Percentiles rank a stretch among this genome's conserved stretches.
Evolutionary conservation across 2,329 filamentous ascomycete species (phyloP).

Genomic region (Trichoderma afroharzianum): DNA sequence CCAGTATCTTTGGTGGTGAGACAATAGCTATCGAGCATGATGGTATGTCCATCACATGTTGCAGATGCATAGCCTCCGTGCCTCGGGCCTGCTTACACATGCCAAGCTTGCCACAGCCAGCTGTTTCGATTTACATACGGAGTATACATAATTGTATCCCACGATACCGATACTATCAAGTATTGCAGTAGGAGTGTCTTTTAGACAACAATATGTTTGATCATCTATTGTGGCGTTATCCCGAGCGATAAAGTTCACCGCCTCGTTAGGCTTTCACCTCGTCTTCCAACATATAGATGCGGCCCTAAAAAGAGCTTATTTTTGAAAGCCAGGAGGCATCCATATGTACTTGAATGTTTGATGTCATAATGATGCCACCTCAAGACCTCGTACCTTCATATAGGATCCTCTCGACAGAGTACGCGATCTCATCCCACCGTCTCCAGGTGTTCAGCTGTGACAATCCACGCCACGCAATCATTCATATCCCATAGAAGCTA

Average conservation of each 20-base stretch:
- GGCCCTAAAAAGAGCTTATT: background rate
- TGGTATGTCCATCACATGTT: background rate
- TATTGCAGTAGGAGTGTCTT: background rate
- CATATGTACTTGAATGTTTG: background rate
- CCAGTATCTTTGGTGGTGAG: background rate
- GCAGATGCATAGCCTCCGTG: background rate
- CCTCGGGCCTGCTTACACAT: background rate
- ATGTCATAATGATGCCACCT: constrained; percentile 13
- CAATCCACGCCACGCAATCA: background rate
- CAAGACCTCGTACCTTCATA: background rate
- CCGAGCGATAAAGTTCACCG: background rate
- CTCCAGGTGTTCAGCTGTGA: background rate
- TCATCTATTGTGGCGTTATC: background rate
- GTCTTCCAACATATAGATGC: background rate
- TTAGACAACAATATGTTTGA: background rate
- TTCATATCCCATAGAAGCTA: background rate
- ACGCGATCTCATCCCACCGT: background rate
- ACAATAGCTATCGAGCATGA: background rate
- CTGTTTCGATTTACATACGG: background rate
- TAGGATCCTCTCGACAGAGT: background rate
- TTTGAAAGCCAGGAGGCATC: background rate
- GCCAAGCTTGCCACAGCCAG: background rate
- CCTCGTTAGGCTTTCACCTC: background rate
- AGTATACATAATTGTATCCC: background rate
- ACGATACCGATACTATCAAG: background rate